Base-by-base conservation (phyloP, 2,329 filamentous ascomycete species). In the Aspergillus floridensis region DNA sequence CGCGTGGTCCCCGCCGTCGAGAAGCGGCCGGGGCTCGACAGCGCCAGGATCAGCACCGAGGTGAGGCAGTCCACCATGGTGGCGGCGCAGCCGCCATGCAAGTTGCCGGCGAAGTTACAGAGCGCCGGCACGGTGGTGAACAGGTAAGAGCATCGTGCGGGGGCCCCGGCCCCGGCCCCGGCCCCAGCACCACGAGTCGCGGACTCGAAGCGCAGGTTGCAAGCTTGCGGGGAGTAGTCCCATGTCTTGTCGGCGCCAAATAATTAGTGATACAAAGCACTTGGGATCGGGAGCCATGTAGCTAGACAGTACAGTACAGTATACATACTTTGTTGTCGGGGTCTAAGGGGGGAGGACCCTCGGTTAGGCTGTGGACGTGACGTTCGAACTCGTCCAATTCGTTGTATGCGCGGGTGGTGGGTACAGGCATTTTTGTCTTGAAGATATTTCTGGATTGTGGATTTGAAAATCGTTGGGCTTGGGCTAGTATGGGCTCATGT, bases 51-150 rank as follows among this genome's bases (percentile, higher is more conserved):
- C 3, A 85, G 79, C 19, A 85, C 71, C 3, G 84, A 85, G 0
- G 89, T 90, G 65, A 84, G 81, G 59, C 84, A 77, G 74, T 92
- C 89, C 65, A 91, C 87, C 4, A 92, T 74, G 0, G 87, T 87
- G 2, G 89, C 83, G 0, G 85, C 80, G 63, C 85, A 87, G 19
- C 95, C 95, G n/a, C 90, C 92, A 75, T 96, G 95, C 69, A 98
- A 79, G 74, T 96, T 98, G 46, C 93, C 93, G 69, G 97, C 77
- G 63, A 90, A 84, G 80, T 98, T 99, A 61, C 93, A 96, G 68
- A 98, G 80, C 70, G 96, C 91, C 19, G 89, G 86, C 35, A 93
- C 96, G 74, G 98, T 96, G 67, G 64, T 74, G 38, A 76, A 62
- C 5, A 70, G 68, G 56, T 70, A 78, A 5, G 70, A 70, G 55